Evolutionary conservation across 1,284 basidiomycete genomes (phyloP), one percentile per base, ranked within the genome.

Genomic region (Wallemia hederae): DNA sequence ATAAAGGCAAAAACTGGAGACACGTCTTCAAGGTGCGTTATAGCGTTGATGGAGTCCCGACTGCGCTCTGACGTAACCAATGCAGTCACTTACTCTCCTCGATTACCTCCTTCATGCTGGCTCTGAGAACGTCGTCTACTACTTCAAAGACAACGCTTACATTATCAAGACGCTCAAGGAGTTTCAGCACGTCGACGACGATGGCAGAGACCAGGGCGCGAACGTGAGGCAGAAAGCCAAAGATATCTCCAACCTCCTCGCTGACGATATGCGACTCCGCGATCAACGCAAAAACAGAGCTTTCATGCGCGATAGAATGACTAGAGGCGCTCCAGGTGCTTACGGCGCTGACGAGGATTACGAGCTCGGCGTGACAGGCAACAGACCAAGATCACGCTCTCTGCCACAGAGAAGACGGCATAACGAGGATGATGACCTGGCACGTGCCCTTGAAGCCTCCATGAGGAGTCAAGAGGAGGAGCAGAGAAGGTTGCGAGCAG

Each of bases 1-100:
- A 99, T 75, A 98, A 97, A 75, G 94, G 94, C 49, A 98, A 98
- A 80, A 97, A 98, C 69, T 99, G 94, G 94, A 78, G 92, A 60
- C 94, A 99, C 76, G 94, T 98, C 63, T 98, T 97, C 80, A 98
- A 99, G 77, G 86, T 82, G 64, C 63, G 73, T 68, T 29, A 59
- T 58, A 26, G 39, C 61, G 56, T 59, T 55, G 14, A 27, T 59
- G 19, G 24, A 9, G 7, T 27, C 11, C 19, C 55, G 31, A 28
- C 24, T 22, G 17, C 25, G 2, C 31, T 26, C 61, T 61, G 55
- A 11, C 25, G 31, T 27, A 1, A 33, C 14, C 31, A 22, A 31
- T 62, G n/a, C 65, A 90, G 84, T 87, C 89, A 59, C 77, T 99
- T 61, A 97, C 91, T 0, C 78, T 99, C 11, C 80, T 99, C 58